Evolutionary conservation across 73 alveolate species (phyloP).

Genomic region (Stentor roeselii): DNA sequence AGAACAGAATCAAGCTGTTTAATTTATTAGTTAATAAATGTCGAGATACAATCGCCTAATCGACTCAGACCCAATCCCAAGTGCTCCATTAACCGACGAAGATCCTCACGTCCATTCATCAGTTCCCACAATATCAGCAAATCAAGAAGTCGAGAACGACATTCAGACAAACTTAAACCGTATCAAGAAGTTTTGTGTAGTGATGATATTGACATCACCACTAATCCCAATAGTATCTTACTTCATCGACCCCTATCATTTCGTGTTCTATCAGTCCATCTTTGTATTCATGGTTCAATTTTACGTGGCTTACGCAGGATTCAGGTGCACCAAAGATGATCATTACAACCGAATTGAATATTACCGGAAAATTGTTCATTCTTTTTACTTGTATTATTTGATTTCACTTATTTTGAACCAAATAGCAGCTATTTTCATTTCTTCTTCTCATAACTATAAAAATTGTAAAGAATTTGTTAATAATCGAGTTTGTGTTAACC

Average conservation of each 20-base stretch:
- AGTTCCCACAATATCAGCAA: too few relatives aligned
- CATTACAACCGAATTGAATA: background rate
- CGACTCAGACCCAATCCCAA: too few relatives aligned
- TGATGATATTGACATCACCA: background rate
- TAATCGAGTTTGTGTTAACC: slow-evolving; percentile 4
- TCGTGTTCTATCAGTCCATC: background rate
- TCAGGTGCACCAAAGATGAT: background rate
- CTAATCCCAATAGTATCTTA: background rate
- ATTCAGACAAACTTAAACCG: background rate
- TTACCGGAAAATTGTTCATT: background rate
- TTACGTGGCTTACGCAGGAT: background rate
- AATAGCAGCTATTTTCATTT: background rate
- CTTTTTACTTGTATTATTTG: background rate
- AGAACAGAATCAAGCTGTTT: too few relatives aligned
- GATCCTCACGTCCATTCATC: too few relatives aligned
- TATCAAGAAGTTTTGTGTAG: background rate
- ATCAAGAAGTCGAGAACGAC: too few relatives aligned
- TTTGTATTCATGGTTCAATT: background rate
- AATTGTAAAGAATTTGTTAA: background rate
- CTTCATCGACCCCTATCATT: background rate
- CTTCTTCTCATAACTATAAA: background rate
- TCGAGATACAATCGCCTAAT: too few relatives aligned
- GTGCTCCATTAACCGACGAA: too few relatives aligned
- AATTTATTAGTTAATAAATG: too few relatives aligned
- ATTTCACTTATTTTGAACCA: background rate